These are phyloP conservation scores for Penicillium sp. DNA, from an alignment of 2,329 filamentous ascomycete species.

Conservation along the genomic window DNA sequence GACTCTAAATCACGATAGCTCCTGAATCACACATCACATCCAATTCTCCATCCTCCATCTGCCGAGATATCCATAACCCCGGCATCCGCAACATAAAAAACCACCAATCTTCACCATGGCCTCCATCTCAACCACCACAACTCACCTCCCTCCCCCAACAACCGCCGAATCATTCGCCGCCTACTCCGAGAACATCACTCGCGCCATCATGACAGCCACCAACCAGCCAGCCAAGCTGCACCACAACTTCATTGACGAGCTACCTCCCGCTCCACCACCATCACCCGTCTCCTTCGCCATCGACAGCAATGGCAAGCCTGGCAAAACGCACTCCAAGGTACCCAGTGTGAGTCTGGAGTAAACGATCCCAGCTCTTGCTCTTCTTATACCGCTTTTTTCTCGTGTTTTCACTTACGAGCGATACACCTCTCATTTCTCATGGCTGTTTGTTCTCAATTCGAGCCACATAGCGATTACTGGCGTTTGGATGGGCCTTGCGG, in stretches of 20 bases:
- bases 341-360: slow-evolving; percentile 20
- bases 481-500: background rate
- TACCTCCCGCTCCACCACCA: slow-evolving; percentile 24
- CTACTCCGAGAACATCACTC: slow-evolving; percentile 38
- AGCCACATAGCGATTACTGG: background rate
- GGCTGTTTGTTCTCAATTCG: background rate
- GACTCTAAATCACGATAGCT: slow-evolving; percentile 2
- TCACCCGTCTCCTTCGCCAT: slow-evolving; percentile 21
- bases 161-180: slow-evolving; percentile 22
- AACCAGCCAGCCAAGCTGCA: slow-evolving; percentile 25
- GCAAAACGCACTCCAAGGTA: slow-evolving; percentile 16
- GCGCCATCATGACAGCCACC: slow-evolving; percentile 36
- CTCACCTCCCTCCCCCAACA: slow-evolving; percentile 18
- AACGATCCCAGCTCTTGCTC: background rate
- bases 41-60: background rate
- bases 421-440: background rate
- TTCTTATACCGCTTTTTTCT: background rate
- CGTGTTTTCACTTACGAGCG: background rate
- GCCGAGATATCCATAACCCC: slow-evolving; percentile 3
- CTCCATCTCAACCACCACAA: slow-evolving; percentile 18
- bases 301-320: slow-evolving; percentile 11
- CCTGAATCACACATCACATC: background rate
- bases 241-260: slow-evolving; percentile 21
- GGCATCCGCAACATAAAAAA: background rate
- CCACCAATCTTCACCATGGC: slow-evolving; percentile 2